phyloP scores from a whole-genome alignment of 75 land plant species.

The Ceratopteris richardii region DNA sequence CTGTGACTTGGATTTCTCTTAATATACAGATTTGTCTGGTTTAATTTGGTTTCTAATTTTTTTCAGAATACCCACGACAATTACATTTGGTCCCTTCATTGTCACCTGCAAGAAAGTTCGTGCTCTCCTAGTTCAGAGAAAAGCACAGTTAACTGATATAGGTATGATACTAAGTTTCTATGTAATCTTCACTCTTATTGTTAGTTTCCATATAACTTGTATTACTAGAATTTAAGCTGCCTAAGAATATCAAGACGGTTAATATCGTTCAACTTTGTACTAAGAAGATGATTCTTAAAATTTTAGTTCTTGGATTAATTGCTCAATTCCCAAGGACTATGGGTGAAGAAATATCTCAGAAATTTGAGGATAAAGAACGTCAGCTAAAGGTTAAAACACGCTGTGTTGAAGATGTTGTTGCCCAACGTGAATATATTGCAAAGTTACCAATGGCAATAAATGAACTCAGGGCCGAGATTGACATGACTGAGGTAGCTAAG shows the following conservation, averaged over 20 bases:
- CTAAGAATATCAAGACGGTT: no score
- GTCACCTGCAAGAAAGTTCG: constrained; percentile 28
- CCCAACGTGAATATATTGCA: constrained; percentile 23
- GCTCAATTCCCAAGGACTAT: constrained; percentile 15
- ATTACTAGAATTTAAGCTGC: no score
- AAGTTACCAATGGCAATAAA: constrained; percentile 27
- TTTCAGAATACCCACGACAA: constrained; percentile 26
- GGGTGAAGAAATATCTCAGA: constrained; percentile 10
- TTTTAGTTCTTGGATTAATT: constrained; percentile 14
- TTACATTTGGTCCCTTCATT: constrained; percentile 21
- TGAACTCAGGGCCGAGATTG: constrained; percentile 34
- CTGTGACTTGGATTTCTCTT: no score
- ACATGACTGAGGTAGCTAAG: constrained; percentile 18
- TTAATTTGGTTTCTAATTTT: no score
- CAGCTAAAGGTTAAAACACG: constrained; percentile 29
- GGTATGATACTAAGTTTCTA: constrained; percentile 12
- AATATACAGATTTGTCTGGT: no score
- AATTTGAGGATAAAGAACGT: constrained; percentile 26
- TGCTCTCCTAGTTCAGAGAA: constrained; percentile 14
- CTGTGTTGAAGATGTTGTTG: constrained; percentile 27
- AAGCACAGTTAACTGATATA: constrained; percentile 24
- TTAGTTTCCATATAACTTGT: no score
- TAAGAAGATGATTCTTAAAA: no score
- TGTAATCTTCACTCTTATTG: no score
- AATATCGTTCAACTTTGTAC: no score